These are phyloP conservation scores for Pseudogymnoascus sp. DNA, from an alignment of 2,329 filamentous ascomycete species.

Conservation along the genomic window DNA sequence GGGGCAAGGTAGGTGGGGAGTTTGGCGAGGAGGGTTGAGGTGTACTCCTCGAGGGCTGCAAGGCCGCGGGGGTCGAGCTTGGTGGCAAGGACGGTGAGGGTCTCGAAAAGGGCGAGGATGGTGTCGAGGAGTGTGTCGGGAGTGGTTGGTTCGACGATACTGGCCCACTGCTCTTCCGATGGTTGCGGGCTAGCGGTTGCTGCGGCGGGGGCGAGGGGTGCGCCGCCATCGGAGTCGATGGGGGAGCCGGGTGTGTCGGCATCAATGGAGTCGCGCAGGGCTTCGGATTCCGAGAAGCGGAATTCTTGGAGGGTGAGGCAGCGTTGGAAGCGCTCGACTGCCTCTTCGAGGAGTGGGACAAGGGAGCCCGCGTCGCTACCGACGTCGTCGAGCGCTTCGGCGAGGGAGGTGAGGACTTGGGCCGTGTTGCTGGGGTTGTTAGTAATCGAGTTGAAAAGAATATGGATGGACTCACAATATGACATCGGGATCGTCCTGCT, in stretches of 20 bases:
- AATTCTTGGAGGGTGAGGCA: constrained; percentile 47
- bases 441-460: background rate
- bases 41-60: constrained; percentile 50
- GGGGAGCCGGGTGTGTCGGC: constrained; percentile 27
- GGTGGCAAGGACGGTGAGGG: constrained; percentile 39
- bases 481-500: constrained; percentile 56
- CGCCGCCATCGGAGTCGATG: constrained; percentile 28
- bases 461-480: constrained; percentile 41
- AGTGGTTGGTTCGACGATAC: constrained; percentile 58
- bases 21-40: constrained; percentile 41
- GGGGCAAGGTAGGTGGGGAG: constrained; percentile 43
- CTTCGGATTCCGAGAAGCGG: constrained; percentile 36
- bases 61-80: constrained; percentile 35
- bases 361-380: constrained; percentile 33
- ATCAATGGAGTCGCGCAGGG: constrained; percentile 24
- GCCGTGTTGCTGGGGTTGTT: constrained; percentile 47
- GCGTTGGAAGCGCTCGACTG: constrained; percentile 49
- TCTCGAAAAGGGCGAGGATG: constrained; percentile 53
- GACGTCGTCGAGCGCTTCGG: constrained; percentile 50
- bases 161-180: constrained; percentile 52
- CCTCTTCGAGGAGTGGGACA: constrained; percentile 46
- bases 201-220: constrained; percentile 11
- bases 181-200: constrained; percentile 5
- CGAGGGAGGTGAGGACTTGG: constrained; percentile 59
- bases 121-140: constrained; percentile 60